Evolutionary conservation across 192 early-diverging fungal species (phyloP).

Genomic region (Radiomyces spectabilis): DNA sequence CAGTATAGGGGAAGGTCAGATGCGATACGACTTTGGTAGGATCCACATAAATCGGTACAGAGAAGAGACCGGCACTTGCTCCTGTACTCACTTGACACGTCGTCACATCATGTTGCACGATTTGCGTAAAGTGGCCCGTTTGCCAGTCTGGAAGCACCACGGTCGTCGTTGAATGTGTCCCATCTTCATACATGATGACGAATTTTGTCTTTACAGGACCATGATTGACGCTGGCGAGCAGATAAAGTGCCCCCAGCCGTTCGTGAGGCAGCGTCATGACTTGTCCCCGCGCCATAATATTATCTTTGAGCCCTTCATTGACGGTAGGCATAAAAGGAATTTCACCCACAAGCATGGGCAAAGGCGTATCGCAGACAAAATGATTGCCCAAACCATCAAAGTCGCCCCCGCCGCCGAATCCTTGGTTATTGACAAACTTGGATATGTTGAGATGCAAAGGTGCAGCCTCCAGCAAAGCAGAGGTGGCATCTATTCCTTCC

Average conservation of each 20-base stretch:
- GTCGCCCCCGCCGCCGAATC: too few relatives aligned
- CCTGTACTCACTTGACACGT: background rate
- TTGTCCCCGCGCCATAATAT: too few relatives aligned
- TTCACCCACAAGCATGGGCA: too few relatives aligned
- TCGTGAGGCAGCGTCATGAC: background rate
- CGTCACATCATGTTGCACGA: background rate
- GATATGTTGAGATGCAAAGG: too few relatives aligned
- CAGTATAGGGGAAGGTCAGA: slow-evolving; percentile 1
- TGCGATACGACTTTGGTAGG: slow-evolving; percentile 7
- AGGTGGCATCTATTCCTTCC: too few relatives aligned
- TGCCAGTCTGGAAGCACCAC: slow-evolving; percentile 19
- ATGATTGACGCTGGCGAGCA: slow-evolving; percentile 5
- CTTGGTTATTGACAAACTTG: too few relatives aligned
- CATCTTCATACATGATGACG: slow-evolving; percentile 7
- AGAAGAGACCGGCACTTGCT: background rate
- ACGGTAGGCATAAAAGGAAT: too few relatives aligned
- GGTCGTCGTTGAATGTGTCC: background rate
- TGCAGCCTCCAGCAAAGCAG: too few relatives aligned
- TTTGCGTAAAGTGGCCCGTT: background rate
- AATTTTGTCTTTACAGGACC: slow-evolving; percentile 1
- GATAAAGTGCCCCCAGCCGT: slow-evolving; percentile 4
- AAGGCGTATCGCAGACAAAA: too few relatives aligned
- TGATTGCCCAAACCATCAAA: too few relatives aligned
- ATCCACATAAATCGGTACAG: slow-evolving; percentile 1
- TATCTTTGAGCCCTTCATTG: too few relatives aligned